Base-by-base conservation (phyloP, 345 rosid species). In the Citropsis articulata region DNA sequence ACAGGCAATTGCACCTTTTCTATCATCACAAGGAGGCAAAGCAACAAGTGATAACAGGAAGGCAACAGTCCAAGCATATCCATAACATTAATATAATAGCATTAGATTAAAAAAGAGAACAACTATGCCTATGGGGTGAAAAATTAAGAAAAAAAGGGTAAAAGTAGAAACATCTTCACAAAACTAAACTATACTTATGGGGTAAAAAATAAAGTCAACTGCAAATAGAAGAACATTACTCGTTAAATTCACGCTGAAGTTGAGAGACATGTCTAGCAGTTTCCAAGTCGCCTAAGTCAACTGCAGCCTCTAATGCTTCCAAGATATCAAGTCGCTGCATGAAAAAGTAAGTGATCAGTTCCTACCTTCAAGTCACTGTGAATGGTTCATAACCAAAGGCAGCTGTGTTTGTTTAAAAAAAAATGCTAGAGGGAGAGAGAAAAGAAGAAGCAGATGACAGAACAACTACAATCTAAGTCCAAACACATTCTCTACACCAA, bases 211-310 rank as follows among this genome's bases (percentile, higher is more conserved):
- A 45, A 45, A 13, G 18, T 45, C 50, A 45, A 45, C 18, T 3
- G 50, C 50, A 45, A 67, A 61, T 30, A 77, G 59, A 81, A 45
- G 65, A 78, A 71, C 81, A 91, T 87, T 90, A 95, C 99, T 92
- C 98, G 9, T 91, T 91, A 82, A 93, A 95, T 82, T 95, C 99
- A 73, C 91, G 96, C 77, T 95, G 91, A 71, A 87, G 75, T 66
- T 83, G 89, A 76, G 90, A 84, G 71, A 87, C 65, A 68, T 61
- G 83, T 80, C 76, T 84, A 35, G 82, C 75, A 28, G 78, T 80
- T 84, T 82, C 85, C 33, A 83, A 16, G 76, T 75, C 84, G 33
- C 75, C 75, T 28, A 83, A 57, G 42, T 90, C 94, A 57, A 88
- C 69, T 68, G 83, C 85, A 82, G 86, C 85, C 86, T 92, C 98